These are phyloP conservation scores for Tetratostichococcus sp. DNA, from an alignment of 139 green algal genomes.

Conservation along the genomic window DNA sequence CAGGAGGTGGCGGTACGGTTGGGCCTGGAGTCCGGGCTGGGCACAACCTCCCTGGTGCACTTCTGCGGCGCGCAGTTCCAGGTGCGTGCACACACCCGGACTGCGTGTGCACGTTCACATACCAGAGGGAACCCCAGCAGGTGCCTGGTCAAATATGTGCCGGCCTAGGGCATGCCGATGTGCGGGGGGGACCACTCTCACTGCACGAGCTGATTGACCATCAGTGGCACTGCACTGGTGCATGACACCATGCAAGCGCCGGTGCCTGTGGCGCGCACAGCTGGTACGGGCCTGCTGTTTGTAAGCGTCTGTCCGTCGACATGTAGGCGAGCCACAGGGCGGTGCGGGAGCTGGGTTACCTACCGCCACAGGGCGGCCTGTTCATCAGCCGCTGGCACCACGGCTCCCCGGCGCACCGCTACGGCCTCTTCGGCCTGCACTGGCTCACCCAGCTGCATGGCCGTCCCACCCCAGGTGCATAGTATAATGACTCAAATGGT, in stretches of 20 bases:
- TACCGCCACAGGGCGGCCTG: conserved; percentile 48
- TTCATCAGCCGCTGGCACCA: conserved; percentile 79
- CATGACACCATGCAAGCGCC: too few relatives aligned
- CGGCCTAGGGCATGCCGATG: too few relatives aligned
- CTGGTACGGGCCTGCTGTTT: too few relatives aligned
- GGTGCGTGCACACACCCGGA: conserved; percentile 14
- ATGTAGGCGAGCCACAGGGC: conserved; percentile 67
- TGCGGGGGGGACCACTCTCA: too few relatives aligned
- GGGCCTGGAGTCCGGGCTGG: conserved; percentile 65
- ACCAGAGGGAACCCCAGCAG: too few relatives aligned
- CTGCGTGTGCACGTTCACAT: too few relatives aligned
- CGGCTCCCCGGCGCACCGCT: conserved; percentile 77
- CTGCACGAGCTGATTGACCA: too few relatives aligned
- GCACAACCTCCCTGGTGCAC: conserved; percentile 76
- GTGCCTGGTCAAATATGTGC: too few relatives aligned
- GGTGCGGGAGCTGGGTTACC: conserved; percentile 75
- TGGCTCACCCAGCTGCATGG: conserved; percentile 77
- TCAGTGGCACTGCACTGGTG: too few relatives aligned
- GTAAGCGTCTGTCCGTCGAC: too few relatives aligned
- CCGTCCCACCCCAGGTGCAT: conserved; percentile 2
- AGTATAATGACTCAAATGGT: too few relatives aligned
- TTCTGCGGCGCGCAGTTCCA: conserved; percentile 85
- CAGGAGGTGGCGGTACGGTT: conserved; percentile 52
- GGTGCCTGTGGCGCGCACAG: too few relatives aligned
- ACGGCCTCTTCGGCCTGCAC: conserved; percentile 84